Conservation (phyloP, 768 basidiomycete species). For the Tricholoma matsutake region DNA sequence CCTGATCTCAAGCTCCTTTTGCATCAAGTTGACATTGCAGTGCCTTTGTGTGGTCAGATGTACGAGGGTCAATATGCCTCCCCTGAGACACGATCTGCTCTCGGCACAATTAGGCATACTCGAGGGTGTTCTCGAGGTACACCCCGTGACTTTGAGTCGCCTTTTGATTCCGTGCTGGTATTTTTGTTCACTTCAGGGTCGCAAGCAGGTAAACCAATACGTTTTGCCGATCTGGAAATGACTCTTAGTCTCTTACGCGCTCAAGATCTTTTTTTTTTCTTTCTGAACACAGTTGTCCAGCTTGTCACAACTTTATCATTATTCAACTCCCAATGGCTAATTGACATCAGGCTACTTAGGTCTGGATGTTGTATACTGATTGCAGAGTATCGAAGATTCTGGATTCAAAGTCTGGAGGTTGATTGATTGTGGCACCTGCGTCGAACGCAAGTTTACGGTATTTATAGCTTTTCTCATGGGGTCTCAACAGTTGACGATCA, state of each 20-base stretch:
- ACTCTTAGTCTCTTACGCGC: background rate
- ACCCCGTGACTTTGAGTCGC: background rate
- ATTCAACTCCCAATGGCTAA: background rate
- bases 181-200: background rate
- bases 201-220: background rate
- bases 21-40: background rate
- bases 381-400: background rate
- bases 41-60: background rate
- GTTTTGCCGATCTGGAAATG: background rate
- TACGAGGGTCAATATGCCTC: background rate
- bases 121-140: background rate
- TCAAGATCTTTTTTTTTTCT: too few species aligned
- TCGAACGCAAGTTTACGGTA: constrained; percentile 15
- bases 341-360: background rate
- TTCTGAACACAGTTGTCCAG: too few species aligned
- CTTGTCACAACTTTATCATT: background rate
- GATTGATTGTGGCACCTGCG: constrained; percentile 38
- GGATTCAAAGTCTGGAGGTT: constrained; percentile 4
- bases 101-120: background rate
- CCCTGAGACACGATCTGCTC: background rate
- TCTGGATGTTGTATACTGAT: background rate
- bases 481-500: background rate
- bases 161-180: background rate
- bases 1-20: background rate
- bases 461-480: constrained; percentile 1